Conservation (phyloP, 441 rosid species). For the Breynia disticha region DNA sequence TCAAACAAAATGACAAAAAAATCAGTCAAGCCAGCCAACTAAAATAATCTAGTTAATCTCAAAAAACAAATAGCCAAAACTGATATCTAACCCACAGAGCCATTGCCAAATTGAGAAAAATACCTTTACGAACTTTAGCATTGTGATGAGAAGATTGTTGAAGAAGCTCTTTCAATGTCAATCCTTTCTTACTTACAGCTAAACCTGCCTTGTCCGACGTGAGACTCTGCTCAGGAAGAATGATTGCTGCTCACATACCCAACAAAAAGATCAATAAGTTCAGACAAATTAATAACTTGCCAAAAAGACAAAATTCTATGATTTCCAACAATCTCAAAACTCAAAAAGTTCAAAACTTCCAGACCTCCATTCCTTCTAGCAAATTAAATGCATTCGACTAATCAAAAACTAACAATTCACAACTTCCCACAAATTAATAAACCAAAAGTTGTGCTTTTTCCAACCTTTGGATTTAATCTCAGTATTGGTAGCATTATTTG, state of each 20-base stretch:
- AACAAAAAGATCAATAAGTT: constrained; percentile 1
- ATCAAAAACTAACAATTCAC: neutral
- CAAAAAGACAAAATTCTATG: neutral
- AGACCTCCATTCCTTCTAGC: neutral
- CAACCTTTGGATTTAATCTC: constrained; percentile 85
- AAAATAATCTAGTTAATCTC: constrained; percentile 1
- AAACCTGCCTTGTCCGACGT: constrained; percentile 64
- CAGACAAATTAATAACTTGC: neutral
- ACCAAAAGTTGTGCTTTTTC: neutral
- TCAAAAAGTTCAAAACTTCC: no score
- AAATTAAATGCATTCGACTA: neutral
- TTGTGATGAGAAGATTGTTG: constrained; percentile 74
- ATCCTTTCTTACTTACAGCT: constrained; percentile 87
- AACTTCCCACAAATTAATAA: no score
- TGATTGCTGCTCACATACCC: constrained; percentile 44
- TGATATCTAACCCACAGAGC: neutral
- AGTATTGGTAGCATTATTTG: constrained; percentile 79
- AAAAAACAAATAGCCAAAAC: no score
- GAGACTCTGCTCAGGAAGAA: constrained; percentile 85
- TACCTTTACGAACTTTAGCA: constrained; percentile 75
- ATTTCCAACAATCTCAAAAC: no score
- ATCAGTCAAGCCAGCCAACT: neutral
- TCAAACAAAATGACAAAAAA: constrained; percentile 12
- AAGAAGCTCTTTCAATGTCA: constrained; percentile 80
- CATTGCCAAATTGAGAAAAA: neutral